These are phyloP conservation scores for Smittium mucronatum DNA, from an alignment of 371 early-diverging fungal genomes.

Conservation along the genomic window DNA sequence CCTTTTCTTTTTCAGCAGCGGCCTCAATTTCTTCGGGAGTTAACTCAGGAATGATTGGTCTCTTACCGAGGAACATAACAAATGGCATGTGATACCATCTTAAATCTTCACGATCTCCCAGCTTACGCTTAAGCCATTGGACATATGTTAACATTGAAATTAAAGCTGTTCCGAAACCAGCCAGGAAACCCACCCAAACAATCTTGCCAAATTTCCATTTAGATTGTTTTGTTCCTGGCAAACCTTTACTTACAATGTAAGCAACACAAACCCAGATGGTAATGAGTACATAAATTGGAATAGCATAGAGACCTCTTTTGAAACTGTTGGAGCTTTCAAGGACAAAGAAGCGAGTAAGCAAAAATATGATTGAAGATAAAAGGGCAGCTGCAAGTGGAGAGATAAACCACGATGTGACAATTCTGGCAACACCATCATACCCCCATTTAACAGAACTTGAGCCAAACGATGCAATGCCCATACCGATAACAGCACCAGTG, in stretches of 20 bases:
- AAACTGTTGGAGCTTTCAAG: slow-evolving; percentile 49
- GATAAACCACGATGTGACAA: slow-evolving; percentile 65
- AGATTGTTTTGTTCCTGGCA: slow-evolving; percentile 36
- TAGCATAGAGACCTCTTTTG: slow-evolving; percentile 52
- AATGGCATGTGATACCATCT: slow-evolving; percentile 44
- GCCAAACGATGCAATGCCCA: slow-evolving; percentile 64
- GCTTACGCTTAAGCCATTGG: slow-evolving; percentile 46
- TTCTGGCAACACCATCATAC: slow-evolving; percentile 52
- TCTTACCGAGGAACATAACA: background rate
- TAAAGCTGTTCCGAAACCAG: slow-evolving; percentile 37
- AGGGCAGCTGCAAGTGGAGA: slow-evolving; percentile 56
- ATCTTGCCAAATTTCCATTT: slow-evolving; percentile 33
- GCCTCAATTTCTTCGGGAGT: slow-evolving; percentile 13
- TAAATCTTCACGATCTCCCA: slow-evolving; percentile 48
- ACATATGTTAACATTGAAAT: slow-evolving; percentile 45
- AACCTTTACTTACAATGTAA: slow-evolving; percentile 61
- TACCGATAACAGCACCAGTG: slow-evolving; percentile 68
- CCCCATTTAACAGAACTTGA: slow-evolving; percentile 50
- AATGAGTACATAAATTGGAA: slow-evolving; percentile 69
- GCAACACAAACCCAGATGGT: slow-evolving; percentile 51
- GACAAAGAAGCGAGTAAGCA: slow-evolving; percentile 46
- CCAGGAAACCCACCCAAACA: slow-evolving; percentile 47
- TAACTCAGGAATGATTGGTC: slow-evolving; percentile 13
- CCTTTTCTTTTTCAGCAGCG: slow-evolving; percentile 3
- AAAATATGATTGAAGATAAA: slow-evolving; percentile 49